phyloP scores from a whole-genome alignment of 2,329 filamentous ascomycete species.

The Xylaria hypoxylon region DNA sequence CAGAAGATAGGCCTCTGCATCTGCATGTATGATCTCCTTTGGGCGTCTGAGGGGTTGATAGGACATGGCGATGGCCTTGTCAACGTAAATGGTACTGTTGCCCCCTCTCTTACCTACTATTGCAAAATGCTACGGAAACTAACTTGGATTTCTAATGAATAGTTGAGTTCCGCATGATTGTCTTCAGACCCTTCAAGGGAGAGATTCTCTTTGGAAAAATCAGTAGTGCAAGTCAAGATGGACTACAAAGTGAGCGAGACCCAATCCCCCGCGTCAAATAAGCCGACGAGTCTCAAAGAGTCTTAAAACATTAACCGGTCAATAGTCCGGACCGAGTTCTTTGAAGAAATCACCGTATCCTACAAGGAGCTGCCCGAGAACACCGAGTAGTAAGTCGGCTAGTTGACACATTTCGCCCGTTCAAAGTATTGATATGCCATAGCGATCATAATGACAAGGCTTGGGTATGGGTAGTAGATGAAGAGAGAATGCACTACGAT shows the following conservation, averaged over 20 bases:
- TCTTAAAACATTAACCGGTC: conserved; percentile 17
- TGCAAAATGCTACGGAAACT: neutral
- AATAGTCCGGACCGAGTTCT: conserved; percentile 86
- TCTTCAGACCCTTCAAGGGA: conserved; percentile 95
- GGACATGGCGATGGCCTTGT: conserved; percentile 92
- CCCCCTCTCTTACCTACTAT: neutral
- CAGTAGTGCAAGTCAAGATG: conserved; percentile 75
- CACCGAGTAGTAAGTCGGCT: conserved; percentile 76
- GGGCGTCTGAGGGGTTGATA: conserved; percentile 91
- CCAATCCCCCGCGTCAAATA: neutral
- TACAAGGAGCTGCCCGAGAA: conserved; percentile 78
- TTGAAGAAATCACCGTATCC: conserved; percentile 89
- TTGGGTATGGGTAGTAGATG: conserved; percentile 86
- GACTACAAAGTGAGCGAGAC: conserved; percentile 75
- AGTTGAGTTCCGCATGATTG: conserved; percentile 94
- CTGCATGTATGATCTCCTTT: conserved; percentile 90
- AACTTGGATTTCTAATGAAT: conserved; percentile 16
- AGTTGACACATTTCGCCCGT: conserved; percentile 36
- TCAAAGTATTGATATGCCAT: conserved; percentile 42
- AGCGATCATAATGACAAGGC: conserved; percentile 80
- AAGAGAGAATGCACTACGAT: conserved; percentile 84
- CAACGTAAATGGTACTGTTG: conserved; percentile 83
- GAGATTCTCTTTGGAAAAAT: conserved; percentile 91
- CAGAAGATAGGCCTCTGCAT: conserved; percentile 95
- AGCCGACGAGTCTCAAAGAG: neutral